Evolutionary conservation across 2,329 filamentous ascomycete species (phyloP).

Genomic region (Trichoderma hamatum): DNA sequence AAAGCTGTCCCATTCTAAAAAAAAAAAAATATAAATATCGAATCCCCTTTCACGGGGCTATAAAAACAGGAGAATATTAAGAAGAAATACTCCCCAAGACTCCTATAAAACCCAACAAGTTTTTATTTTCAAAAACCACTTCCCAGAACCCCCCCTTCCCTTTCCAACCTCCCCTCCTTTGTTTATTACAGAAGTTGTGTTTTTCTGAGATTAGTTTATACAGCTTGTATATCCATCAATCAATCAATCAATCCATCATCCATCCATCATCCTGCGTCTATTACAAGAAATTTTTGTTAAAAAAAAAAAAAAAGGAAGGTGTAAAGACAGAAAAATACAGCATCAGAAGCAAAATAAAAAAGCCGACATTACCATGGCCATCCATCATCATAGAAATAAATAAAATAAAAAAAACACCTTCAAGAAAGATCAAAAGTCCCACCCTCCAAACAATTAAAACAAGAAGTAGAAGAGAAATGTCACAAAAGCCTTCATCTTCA

Average conservation of each 20-base stretch:
- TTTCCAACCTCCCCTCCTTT: neutral
- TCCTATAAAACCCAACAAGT: neutral
- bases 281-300: neutral
- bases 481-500: slow-evolving; percentile 21
- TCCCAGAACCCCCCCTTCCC: neutral
- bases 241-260: slow-evolving; percentile 1
- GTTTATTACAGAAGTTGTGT: neutral
- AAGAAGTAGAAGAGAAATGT: neutral
- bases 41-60: neutral
- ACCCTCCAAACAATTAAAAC: neutral
- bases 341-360: neutral
- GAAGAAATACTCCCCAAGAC: slow-evolving; percentile 9
- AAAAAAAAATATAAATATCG: neutral
- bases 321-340: neutral
- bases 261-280: slow-evolving; percentile 5
- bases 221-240: slow-evolving; percentile 14
- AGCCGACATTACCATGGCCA: slow-evolving; percentile 16
- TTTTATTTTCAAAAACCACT: neutral
- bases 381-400: slow-evolving; percentile 4
- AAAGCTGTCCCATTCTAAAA: slow-evolving; percentile 1
- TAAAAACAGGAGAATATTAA: neutral
- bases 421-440: neutral
- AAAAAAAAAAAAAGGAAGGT: neutral
- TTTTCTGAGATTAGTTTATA: slow-evolving; percentile 11
- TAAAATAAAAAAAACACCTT: neutral